Conservation (phyloP, 2,329 filamentous ascomycete species). For the Xylaria hypoxylon region DNA sequence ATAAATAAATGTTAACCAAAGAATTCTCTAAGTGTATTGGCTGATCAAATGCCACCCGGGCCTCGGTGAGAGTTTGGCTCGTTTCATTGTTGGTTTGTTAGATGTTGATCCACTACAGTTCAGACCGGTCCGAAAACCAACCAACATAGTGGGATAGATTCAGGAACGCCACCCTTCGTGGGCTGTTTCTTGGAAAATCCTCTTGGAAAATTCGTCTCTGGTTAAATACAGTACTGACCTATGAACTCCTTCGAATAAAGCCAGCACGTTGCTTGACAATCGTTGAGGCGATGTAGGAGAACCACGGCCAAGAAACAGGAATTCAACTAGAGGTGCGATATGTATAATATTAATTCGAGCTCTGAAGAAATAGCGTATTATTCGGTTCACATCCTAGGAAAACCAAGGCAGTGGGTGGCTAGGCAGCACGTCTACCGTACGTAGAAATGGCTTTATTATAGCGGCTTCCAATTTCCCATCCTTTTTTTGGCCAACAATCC, state of each 20-base stretch:
- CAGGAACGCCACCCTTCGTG: background rate
- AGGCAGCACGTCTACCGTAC: background rate
- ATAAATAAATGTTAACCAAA: background rate
- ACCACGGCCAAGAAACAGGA: too few species aligned
- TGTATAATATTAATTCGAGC: background rate
- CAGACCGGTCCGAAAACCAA: background rate
- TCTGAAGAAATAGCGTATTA: background rate
- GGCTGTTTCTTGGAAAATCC: background rate
- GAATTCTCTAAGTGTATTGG: background rate
- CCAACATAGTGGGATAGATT: background rate
- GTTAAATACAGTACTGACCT: background rate
- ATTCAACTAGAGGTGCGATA: background rate
- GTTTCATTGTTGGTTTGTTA: background rate
- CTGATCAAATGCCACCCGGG: background rate
- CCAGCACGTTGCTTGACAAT: background rate
- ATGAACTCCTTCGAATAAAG: too few species aligned
- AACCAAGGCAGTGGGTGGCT: background rate
- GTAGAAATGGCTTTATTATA: background rate
- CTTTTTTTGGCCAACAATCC: background rate
- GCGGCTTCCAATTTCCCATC: background rate
- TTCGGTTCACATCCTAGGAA: background rate
- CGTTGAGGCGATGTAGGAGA: background rate
- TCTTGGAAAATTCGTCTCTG: too few species aligned
- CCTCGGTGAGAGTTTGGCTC: background rate
- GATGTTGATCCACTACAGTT: background rate